Percentiles rank a stretch among this genome's conserved stretches.
Conservation (phyloP, 2,329 filamentous ascomycete genomes). For the Aspergillus sp. region DNA sequence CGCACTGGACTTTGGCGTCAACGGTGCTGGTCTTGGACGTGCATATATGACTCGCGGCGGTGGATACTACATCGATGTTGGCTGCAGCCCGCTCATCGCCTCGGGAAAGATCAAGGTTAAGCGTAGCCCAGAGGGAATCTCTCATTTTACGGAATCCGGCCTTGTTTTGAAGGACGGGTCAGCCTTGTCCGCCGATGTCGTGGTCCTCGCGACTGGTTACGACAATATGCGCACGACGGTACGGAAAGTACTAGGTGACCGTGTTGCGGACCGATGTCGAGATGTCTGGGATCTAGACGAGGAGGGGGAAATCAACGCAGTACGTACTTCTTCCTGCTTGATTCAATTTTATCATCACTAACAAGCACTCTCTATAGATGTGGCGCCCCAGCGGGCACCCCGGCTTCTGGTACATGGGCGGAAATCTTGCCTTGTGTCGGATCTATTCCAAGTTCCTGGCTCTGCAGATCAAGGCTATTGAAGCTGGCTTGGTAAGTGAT, state of each 20-base stretch:
- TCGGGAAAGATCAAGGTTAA: constrained; percentile 64
- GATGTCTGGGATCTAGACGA: constrained; percentile 65
- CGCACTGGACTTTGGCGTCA: constrained; percentile 41
- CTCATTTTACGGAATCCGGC: constrained; percentile 51
- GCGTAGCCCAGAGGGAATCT: constrained; percentile 57
- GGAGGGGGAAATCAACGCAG: constrained; percentile 56
- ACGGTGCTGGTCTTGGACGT: constrained; percentile 45
- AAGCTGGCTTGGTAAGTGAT: constrained; percentile 37
- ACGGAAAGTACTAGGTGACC: constrained; percentile 62
- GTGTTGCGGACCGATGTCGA: constrained; percentile 58
- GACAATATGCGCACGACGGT: constrained; percentile 69
- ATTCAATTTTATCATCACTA: not conserved
- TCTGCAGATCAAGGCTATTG: constrained; percentile 52
- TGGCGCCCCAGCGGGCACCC: constrained; percentile 65
- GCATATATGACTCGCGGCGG: constrained; percentile 54
- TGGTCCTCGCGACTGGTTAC: constrained; percentile 66
- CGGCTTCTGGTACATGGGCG: constrained; percentile 67
- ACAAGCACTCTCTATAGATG: constrained; percentile 17
- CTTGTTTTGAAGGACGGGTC: constrained; percentile 57
- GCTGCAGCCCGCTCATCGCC: constrained; percentile 55
- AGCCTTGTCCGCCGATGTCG: constrained; percentile 61
- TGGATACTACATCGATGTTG: constrained; percentile 63
- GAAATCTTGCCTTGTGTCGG: constrained; percentile 64
- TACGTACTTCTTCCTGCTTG: constrained; percentile 18
- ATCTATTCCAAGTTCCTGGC: constrained; percentile 60